Base-by-base conservation (phyloP, 2,329 filamentous ascomycete species). In the Aureobasidium uvarum region DNA sequence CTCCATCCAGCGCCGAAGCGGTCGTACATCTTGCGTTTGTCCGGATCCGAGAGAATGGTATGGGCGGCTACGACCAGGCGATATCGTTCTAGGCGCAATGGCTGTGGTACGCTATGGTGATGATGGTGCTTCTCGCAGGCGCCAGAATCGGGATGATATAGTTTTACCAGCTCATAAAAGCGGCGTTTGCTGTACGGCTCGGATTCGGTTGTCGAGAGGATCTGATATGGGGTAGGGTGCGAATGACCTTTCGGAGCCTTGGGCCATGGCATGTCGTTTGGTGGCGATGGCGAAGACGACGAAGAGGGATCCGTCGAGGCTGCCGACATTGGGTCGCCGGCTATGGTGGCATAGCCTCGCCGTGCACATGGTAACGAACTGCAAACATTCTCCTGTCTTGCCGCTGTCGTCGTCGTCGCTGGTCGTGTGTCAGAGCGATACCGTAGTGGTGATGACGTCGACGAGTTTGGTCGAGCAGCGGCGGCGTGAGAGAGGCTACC, bases 91-190 rank as follows among this genome's bases (percentile, higher is more conserved):
- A 95, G 81, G 67, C 89, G 88, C 36, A 85, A 83, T 31, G 85
- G 77, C 23, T 84, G 82, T 0, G 90, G 81, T 14, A 90, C 74
- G 8, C 76, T 75, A 67, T 78, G 77, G 70, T 76, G 75, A 25
- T 77, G 69, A 18, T 70, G 74, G 76, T 66, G 79, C 76, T 72
- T 72, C 66, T 76, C 77, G 43, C 74, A 74, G 45, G 72, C 70
- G 68, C 77, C 81, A 66, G 85, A 85, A 76, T 99, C 95, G 0
- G 95, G 95, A 74, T 99, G 95, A 79, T 99, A 99, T 54, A 96
- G 82, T 80, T 98, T 99, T 66, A 96, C 95, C 62, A 99, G 85
- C 73, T 94, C 85, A 77, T 96, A 95, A 82, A 92, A 99, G 67
- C 86, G 86, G 50, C 83, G 79, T 77, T 99, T 98, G 68, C 85